phyloP scores from a whole-genome alignment of 495 filamentous ascomycete species.

The Talaromyces nanjingensis region DNA sequence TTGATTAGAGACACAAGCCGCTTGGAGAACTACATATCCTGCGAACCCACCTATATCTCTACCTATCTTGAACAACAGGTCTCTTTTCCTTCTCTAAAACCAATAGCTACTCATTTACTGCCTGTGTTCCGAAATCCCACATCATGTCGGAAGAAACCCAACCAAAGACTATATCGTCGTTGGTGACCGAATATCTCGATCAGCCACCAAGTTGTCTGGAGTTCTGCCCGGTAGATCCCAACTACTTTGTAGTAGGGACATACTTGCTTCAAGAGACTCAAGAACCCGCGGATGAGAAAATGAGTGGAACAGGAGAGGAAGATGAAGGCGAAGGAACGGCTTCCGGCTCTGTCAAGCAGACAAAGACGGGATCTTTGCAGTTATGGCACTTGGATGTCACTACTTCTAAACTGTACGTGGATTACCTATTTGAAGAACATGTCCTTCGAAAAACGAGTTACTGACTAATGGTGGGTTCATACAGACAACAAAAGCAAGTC shows the following conservation, averaged over 20 bases:
- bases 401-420: conserved; percentile 42
- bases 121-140: background rate
- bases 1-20: background rate
- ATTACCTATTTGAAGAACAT: background rate
- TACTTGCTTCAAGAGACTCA: conserved; percentile 62
- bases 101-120: background rate
- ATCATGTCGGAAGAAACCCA: conserved; percentile 16
- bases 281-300: background rate
- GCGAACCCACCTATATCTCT: background rate
- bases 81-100: background rate
- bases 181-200: conserved; percentile 34
- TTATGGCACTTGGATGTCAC: conserved; percentile 49
- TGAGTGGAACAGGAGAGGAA: background rate
- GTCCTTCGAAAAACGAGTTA: background rate
- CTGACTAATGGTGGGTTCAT: background rate
- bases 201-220: conserved; percentile 79
- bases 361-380: conserved; percentile 64
- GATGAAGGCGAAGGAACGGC: conserved; percentile 9
- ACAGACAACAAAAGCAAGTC: conserved; percentile 33
- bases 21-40: background rate
- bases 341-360: conserved; percentile 30
- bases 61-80: background rate
- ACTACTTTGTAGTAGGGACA: conserved; percentile 76
- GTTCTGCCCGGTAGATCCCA: conserved; percentile 58
- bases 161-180: conserved; percentile 14